Conservation (phyloP, 2,329 filamentous ascomycete genomes). For the Basipetospora chlamydospora region DNA sequence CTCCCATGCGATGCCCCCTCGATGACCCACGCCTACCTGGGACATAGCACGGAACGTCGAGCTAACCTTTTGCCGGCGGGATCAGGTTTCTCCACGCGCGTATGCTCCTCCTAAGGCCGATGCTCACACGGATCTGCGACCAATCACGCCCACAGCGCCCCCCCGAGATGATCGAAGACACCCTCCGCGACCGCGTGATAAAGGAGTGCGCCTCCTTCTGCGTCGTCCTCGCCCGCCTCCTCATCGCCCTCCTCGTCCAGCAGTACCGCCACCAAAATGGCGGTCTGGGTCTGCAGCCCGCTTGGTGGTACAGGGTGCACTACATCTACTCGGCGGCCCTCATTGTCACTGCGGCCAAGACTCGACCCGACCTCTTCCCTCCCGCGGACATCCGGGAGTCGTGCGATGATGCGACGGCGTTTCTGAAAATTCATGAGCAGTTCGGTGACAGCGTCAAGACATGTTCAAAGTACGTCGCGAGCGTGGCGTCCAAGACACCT, state of each 20-base stretch:
- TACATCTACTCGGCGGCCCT: conserved; percentile 23
- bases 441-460: too few relatives aligned
- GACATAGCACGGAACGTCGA: too few relatives aligned
- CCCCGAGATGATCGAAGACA: conserved; percentile 10
- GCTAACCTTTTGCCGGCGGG: too few relatives aligned
- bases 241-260: conserved; percentile 16
- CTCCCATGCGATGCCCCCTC: background rate
- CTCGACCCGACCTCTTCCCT: conserved; percentile 18
- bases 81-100: conserved; percentile 20
- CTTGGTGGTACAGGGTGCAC: conserved; percentile 25
- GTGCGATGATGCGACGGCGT: conserved; percentile 18
- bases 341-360: conserved; percentile 19
- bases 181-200: conserved; percentile 14
- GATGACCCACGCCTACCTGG: background rate
- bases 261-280: conserved; percentile 17
- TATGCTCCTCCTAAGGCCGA: conserved; percentile 18
- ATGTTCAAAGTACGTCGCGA: too few relatives aligned
- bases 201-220: conserved; percentile 20
- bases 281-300: conserved; percentile 19
- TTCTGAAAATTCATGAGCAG: conserved; percentile 18
- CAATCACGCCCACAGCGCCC: conserved; percentile 8
- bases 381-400: conserved; percentile 13
- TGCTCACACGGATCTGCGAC: conserved; percentile 19
- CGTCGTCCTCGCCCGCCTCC: conserved; percentile 17
- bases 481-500: conserved; percentile 21